Base-by-base conservation (phyloP, 83 land plant species). In the Picea engelmannii region DNA sequence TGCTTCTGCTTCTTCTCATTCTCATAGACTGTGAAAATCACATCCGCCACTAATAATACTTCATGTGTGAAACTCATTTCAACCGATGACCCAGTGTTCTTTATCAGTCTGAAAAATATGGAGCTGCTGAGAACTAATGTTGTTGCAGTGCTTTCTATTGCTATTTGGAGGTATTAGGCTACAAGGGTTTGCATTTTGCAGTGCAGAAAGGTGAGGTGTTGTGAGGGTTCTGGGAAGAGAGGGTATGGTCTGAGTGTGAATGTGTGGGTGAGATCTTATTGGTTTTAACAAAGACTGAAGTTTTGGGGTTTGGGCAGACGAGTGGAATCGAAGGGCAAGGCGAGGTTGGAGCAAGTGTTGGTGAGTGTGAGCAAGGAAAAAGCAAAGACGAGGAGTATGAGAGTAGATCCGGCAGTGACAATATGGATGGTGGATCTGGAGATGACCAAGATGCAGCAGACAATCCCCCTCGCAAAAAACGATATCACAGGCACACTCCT, bases 401-500 rank as follows among this genome's bases (percentile, higher is more conserved):
- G 82, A 95, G 98, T 83, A 87, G 94, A 89, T 95, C 98, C 78
- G 92, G 91, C 2, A 93, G 98, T 65, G 96, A 90, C 47, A 87
- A 93, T 80, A 69, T 88, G 85, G 97, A 92, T 2, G 96, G 90
- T 0, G 90, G 58, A 4, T 91, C 98, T n/a, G 92, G 90, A 10
- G 98, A 91, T 17, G 94, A 95, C 35, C 90, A 77, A 5, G 94
- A 93, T 18, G 89, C 71, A 3, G 83, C 74, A 0, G 83, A 85
- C 21, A 85, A 87, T 16, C 81, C 85, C 21, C 87, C 71, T 15
- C 68, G 76, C 58, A 95, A 91, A 85, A 93, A 93, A 78, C 61
- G 94, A 70, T 95, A 89, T 80, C 98, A 93, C 77, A 90, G 98
- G 27, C 93, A 95, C 85, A 95, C 98, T 12, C 95, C 92, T 60